A percentile compares a stretch with the other conserved stretches of the same genome.
Conservation (phyloP, 176 grass and related monocot species). For the Oryza officinalis region DNA sequence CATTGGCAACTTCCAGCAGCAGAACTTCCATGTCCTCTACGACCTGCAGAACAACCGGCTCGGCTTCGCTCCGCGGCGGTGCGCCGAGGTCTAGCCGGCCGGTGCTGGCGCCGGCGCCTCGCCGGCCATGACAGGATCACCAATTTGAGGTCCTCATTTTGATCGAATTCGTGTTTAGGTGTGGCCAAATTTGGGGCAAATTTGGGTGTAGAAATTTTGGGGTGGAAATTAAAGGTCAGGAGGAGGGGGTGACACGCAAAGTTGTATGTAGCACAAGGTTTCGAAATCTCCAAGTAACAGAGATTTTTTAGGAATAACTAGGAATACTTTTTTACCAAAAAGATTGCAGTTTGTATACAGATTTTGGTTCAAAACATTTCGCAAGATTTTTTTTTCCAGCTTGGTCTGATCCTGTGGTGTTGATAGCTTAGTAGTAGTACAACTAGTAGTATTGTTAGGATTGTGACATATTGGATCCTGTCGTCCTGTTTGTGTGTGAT, state of each 20-base stretch:
- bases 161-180: conserved; percentile 7
- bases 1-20: conserved; percentile 94
- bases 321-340: conserved; percentile 1
- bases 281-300: conserved; percentile 28
- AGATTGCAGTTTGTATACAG: conserved; percentile 2
- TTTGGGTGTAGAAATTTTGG: conserved; percentile 34
- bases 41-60: conserved; percentile 65
- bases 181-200: background rate
- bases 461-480: conserved; percentile 3
- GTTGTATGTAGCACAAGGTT: background rate
- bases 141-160: conserved; percentile 19
- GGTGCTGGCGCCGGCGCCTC: background rate
- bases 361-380: background rate
- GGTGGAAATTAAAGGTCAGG: background rate
- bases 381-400: background rate
- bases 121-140: background rate
- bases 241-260: background rate
- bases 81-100: conserved; percentile 62
- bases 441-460: background rate
- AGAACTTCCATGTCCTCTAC: conserved; percentile 90
- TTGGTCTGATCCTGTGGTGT: background rate
- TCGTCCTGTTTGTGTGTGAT: background rate
- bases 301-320: background rate
- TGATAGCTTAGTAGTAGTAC: background rate
- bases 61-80: conserved; percentile 76